Evolutionary conservation across 805 yeast species (phyloP).

Genomic region (Ogataea ramenticola): DNA sequence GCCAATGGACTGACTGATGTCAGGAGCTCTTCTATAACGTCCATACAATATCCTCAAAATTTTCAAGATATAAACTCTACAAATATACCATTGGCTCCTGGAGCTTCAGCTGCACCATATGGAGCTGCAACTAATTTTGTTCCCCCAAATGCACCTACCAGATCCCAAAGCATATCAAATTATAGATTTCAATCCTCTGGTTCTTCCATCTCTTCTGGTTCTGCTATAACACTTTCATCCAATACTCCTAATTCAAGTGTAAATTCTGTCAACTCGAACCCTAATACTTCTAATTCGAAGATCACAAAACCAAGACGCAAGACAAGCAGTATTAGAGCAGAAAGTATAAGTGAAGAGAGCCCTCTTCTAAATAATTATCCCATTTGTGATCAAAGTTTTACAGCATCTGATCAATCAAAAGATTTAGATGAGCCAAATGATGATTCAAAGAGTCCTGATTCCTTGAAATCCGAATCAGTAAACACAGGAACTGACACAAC

Average conservation of each 20-base stretch:
- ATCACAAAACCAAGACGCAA: no score
- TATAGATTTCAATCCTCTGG: neutral
- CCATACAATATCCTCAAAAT: no score
- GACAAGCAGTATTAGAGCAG: no score
- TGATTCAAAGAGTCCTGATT: neutral
- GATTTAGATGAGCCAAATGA: neutral
- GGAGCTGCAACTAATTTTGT: neutral
- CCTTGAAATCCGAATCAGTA: neutral
- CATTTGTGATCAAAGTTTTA: no score
- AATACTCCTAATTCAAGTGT: neutral
- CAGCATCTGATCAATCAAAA: neutral
- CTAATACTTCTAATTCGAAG: neutral
- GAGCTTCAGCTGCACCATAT: neutral
- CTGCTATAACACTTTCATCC: neutral
- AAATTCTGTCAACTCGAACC: neutral
- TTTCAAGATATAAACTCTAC: no score
- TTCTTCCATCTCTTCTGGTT: neutral
- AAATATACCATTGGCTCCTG: neutral
- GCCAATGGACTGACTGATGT: neutral
- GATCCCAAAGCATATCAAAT: neutral
- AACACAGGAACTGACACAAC: neutral
- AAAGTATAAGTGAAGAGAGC: no score
- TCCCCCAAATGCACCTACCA: neutral
- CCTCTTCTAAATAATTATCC: no score
- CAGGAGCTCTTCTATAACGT: neutral